Conservation (phyloP, 441 rosid species). For the Populus hybrid region DNA sequence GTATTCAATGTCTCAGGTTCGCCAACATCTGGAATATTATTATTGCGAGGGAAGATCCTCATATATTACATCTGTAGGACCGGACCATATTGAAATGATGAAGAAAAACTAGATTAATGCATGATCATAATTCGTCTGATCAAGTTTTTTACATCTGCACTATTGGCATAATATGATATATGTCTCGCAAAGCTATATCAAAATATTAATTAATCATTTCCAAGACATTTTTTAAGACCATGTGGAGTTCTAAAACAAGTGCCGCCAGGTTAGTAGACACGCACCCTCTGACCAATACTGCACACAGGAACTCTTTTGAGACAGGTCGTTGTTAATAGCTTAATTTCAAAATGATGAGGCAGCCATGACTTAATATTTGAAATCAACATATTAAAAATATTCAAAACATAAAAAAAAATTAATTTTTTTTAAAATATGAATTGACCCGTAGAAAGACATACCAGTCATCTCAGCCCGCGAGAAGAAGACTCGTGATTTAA, state of each 20-base stretch:
- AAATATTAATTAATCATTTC: background rate
- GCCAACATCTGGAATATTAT: slow-evolving; percentile 59
- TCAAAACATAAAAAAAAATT: too few species aligned
- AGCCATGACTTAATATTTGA: background rate
- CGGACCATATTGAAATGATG: slow-evolving; percentile 12
- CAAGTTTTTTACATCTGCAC: slow-evolving; percentile 1
- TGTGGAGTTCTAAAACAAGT: background rate
- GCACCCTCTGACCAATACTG: background rate
- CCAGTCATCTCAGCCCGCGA: background rate
- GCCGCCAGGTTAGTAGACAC: background rate
- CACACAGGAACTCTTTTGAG: background rate
- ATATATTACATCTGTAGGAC: slow-evolving; percentile 29
- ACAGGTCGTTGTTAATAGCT: background rate
- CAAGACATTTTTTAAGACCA: too few species aligned
- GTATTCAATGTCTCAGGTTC: slow-evolving; percentile 42
- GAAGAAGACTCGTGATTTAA: background rate
- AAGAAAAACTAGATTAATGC: slow-evolving; percentile 16
- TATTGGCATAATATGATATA: slow-evolving; percentile 1
- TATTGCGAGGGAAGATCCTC: slow-evolving; percentile 45
- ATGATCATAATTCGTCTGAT: slow-evolving; percentile 7
- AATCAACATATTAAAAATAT: too few species aligned
- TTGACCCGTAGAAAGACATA: background rate
- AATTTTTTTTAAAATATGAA: too few species aligned
- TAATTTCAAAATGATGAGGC: background rate
- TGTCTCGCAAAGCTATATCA: background rate